These are phyloP conservation scores for Alternaria gaisen DNA, from an alignment of 2,329 filamentous ascomycete species.

Conservation along the genomic window DNA sequence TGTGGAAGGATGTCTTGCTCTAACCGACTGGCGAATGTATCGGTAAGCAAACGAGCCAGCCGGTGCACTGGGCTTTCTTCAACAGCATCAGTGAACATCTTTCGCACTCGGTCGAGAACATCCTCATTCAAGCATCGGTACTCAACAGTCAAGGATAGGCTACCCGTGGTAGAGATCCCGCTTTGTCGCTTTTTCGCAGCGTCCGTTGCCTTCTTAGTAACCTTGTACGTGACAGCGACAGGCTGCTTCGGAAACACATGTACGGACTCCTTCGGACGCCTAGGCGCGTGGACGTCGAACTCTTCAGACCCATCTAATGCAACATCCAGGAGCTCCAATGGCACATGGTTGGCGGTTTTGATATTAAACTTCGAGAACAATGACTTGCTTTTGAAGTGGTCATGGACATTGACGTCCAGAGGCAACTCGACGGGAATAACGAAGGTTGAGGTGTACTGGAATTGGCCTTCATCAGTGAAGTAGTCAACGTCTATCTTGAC, in stretches of 20 bases:
- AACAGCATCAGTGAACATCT: conserved; percentile 59
- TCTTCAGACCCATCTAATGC: conserved; percentile 74
- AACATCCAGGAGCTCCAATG: conserved; percentile 76
- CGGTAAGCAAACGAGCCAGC: conserved; percentile 61
- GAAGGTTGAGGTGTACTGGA: conserved; percentile 69
- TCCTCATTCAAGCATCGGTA: conserved; percentile 83
- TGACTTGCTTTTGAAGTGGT: conserved; percentile 84
- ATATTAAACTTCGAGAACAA: conserved; percentile 93
- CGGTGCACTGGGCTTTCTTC: conserved; percentile 56
- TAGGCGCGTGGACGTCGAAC: conserved; percentile 70
- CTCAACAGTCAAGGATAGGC: conserved; percentile 72
- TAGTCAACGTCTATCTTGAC: conserved; percentile 81
- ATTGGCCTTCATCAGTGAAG: conserved; percentile 70
- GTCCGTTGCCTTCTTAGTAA: conserved; percentile 63
- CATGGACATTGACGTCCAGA: conserved; percentile 94
- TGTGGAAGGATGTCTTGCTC: conserved; percentile 56
- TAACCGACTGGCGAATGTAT: conserved; percentile 59
- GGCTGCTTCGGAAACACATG: conserved; percentile 83
- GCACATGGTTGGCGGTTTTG: conserved; percentile 78
- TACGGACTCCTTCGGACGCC: conserved; percentile 56
- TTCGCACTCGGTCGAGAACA: conserved; percentile 62
- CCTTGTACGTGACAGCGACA: conserved; percentile 80
- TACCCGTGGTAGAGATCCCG: conserved; percentile 44
- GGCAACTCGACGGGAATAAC: conserved; percentile 78
- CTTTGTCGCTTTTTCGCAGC: conserved; percentile 36